These are phyloP conservation scores for Sporothrix curviconia DNA, from an alignment of 2,329 filamentous ascomycete genomes.

Conservation along the genomic window DNA sequence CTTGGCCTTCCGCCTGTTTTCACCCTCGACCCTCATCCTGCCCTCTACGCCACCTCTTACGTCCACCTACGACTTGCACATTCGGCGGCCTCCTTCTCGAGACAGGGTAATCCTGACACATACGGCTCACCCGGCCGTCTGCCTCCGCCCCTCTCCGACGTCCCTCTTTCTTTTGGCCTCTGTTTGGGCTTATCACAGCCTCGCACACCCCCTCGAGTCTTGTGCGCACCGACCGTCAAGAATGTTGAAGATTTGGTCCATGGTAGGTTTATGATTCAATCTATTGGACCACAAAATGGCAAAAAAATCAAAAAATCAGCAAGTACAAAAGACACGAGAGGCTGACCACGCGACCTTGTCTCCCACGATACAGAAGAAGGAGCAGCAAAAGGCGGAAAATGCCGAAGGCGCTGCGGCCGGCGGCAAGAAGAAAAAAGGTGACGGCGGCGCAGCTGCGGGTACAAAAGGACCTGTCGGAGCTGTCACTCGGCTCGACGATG, in stretches of 20 bases:
- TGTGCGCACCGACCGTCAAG: slow-evolving; percentile 34
- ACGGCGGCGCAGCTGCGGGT: slow-evolving; percentile 92
- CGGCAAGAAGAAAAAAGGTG: slow-evolving; percentile 95
- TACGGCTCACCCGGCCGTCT: background rate
- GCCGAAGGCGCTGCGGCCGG: slow-evolving; percentile 60
- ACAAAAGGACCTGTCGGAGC: slow-evolving; percentile 84
- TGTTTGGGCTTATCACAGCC: background rate
- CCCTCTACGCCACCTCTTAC: too few species aligned
- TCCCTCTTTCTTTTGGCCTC: background rate
- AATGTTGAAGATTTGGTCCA: slow-evolving; percentile 99
- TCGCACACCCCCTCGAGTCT: background rate
- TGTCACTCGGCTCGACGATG: slow-evolving; percentile 74
- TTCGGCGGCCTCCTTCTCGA: too few species aligned
- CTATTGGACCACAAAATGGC: background rate
- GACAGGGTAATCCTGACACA: too few species aligned
- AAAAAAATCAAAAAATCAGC: slow-evolving; percentile 17
- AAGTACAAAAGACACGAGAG: slow-evolving; percentile 23
- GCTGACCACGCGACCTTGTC: background rate
- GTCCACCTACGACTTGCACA: too few species aligned
- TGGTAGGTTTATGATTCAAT: too few species aligned
- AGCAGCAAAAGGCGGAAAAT: slow-evolving; percentile 90
- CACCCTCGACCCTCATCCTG: too few species aligned
- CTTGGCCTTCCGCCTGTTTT: too few species aligned
- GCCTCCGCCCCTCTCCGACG: background rate
- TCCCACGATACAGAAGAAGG: slow-evolving; percentile 62